These are phyloP conservation scores for Anthracocystis setariae DNA, from an alignment of 1,284 basidiomycete genomes.

Conservation along the genomic window DNA sequence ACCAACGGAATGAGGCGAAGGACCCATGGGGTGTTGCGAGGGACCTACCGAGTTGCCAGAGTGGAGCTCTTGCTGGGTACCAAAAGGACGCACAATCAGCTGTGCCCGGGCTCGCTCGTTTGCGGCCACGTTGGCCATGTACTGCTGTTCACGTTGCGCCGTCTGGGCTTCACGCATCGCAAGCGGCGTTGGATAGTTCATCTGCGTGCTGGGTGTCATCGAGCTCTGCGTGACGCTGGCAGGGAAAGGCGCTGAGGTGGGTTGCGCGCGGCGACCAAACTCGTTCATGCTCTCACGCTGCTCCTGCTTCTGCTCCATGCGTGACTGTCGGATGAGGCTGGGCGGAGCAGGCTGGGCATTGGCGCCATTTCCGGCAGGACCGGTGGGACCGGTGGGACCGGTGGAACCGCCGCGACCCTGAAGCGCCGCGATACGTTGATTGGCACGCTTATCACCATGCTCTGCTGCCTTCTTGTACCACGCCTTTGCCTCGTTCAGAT, in stretches of 20 bases:
- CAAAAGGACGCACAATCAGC: slow-evolving; percentile 35
- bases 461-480: slow-evolving; percentile 93
- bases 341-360: slow-evolving; percentile 8
- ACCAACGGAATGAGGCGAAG: no score
- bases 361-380: slow-evolving; percentile 32
- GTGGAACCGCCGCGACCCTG: slow-evolving; percentile 46
- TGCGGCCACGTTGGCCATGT: slow-evolving; percentile 56
- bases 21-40: no score
- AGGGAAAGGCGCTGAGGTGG: slow-evolving; percentile 64
- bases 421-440: slow-evolving; percentile 75
- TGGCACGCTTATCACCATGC: slow-evolving; percentile 92
- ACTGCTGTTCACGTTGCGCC: slow-evolving; percentile 55
- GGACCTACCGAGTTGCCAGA: no score
- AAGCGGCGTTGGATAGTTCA: slow-evolving; percentile 60
- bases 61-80: slow-evolving; percentile 30
- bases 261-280: slow-evolving; percentile 52
- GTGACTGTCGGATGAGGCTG: slow-evolving; percentile 25
- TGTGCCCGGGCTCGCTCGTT: slow-evolving; percentile 47
- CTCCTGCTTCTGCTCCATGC: slow-evolving; percentile 38
- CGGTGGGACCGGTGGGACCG: no score
- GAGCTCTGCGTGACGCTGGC: slow-evolving; percentile 47
- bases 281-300: slow-evolving; percentile 49
- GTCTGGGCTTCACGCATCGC: slow-evolving; percentile 64
- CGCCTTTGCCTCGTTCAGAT: slow-evolving; percentile 72
- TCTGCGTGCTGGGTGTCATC: slow-evolving; percentile 44